phyloP scores from a whole-genome alignment of 176 grass and related monocot species.

The Alloteropsis semialata region DNA sequence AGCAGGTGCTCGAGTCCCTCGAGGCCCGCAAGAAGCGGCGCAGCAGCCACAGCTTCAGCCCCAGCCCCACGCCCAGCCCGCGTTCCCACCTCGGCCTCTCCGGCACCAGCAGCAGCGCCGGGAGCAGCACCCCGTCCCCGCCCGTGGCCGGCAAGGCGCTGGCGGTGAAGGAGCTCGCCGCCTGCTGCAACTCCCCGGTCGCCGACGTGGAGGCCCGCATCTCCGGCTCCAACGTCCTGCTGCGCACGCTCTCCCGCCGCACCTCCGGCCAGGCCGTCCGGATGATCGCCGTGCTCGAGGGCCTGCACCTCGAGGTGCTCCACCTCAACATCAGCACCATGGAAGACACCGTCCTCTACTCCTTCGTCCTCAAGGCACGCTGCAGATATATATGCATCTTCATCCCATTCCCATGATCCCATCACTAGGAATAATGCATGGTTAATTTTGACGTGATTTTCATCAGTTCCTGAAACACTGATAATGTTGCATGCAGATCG shows the following conservation, averaged over 20 bases:
- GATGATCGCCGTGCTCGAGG: constrained; percentile 68
- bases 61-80: constrained; percentile 61
- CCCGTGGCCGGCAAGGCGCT: background rate
- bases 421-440: too few species aligned
- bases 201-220: constrained; percentile 92
- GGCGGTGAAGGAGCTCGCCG: constrained; percentile 65
- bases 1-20: constrained; percentile 64
- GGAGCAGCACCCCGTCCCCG: constrained; percentile 23
- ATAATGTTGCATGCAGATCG: constrained; percentile 52
- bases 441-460: too few species aligned
- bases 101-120: background rate
- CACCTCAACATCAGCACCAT: constrained; percentile 97
- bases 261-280: constrained; percentile 56
- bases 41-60: constrained; percentile 40
- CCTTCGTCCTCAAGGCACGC: constrained; percentile 84
- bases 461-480: too few species aligned
- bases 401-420: too few species aligned
- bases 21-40: constrained; percentile 77
- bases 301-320: constrained; percentile 70
- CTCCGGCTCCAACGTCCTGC: constrained; percentile 78
- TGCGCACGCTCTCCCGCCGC: constrained; percentile 80
- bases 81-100: constrained; percentile 36
- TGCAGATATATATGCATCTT: too few species aligned
- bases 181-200: constrained; percentile 78
- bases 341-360: constrained; percentile 92